Base-by-base conservation (phyloP, 1,139 yeast species). In the Taphrina confusa region DNA sequence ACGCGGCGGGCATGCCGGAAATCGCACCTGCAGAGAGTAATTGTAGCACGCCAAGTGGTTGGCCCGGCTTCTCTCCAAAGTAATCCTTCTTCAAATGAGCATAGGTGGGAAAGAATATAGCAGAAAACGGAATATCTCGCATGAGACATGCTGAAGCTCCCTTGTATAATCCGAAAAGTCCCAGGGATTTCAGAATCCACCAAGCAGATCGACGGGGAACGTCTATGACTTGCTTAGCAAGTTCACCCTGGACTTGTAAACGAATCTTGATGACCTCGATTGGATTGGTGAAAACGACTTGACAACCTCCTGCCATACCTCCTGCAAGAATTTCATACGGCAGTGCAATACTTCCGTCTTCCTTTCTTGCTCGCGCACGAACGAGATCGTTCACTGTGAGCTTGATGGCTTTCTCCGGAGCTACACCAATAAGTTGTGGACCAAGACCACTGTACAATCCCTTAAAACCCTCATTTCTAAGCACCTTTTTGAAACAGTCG, bases 381-480 rank as follows among this genome's bases (percentile, higher is more conserved):
- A 91, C 84, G 65, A 87, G 78, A 72, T 92, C 98, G 74, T 92
- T 92, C 54, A 92, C 95, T 0, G 97, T 91, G 66, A 92, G 81
- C 75, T 92, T 92, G 70, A 92, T 92, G 55, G 97, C 98, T 77
- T 92, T 92, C 74, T 92, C 98, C 2, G 98, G 98, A 0, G 97
- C 97, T 55, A 92, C 97, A 65, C 98, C 98, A 49, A 92, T 83
- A 68, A 92, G 78, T 74, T 92, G 98, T 34, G 97, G 97, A 11
- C 89, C 90, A 61, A 92, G 78, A 61, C 98, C 98, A 11, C 96
- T 85, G 73, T 92, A 92, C 61, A 92, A 79, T n/a, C 97, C 97
- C 67, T 80, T 77, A 60, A 87, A 70, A 51, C 98, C 97, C 75
- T 92, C 97, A 64, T 80, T 77, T 56, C 78, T 75, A 34, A 91